Conservation (phyloP, 345 rosid species). For the Aethionema arabicum region DNA sequence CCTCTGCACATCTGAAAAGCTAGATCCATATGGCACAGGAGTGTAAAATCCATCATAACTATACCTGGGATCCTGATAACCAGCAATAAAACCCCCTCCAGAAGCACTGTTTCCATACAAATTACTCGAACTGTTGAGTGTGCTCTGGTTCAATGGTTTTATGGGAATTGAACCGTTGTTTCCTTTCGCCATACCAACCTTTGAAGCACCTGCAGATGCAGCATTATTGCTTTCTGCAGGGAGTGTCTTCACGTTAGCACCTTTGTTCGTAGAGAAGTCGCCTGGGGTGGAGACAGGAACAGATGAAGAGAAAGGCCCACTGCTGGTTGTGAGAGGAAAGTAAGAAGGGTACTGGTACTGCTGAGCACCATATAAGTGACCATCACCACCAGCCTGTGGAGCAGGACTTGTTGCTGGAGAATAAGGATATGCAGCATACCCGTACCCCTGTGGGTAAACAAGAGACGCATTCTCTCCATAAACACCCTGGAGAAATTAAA, state of each 20-base stretch:
- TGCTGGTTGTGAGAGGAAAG: constrained; percentile 50
- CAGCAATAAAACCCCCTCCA: constrained; percentile 45
- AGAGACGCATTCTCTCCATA: constrained; percentile 44
- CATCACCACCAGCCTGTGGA: constrained; percentile 69
- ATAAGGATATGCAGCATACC: constrained; percentile 64
- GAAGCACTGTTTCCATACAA: constrained; percentile 49
- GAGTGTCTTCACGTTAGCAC: constrained; percentile 47
- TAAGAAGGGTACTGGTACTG: constrained; percentile 75
- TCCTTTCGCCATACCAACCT: constrained; percentile 41
- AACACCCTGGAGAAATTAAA: constrained; percentile 44
- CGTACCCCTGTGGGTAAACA: constrained; percentile 60
- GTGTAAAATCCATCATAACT: constrained; percentile 50
- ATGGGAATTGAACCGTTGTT: constrained; percentile 46
- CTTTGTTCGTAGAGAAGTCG: constrained; percentile 37
- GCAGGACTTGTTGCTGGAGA: constrained; percentile 67
- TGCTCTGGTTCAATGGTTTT: constrained; percentile 47
- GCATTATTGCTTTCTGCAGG: constrained; percentile 46
- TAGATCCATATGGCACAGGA: constrained; percentile 45
- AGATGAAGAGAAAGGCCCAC: constrained; percentile 46
- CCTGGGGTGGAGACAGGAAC: constrained; percentile 41
- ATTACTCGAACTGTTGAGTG: constrained; percentile 41
- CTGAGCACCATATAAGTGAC: constrained; percentile 67
- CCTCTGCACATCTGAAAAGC: constrained; percentile 51
- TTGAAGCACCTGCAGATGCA: constrained; percentile 40
- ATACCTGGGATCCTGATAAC: constrained; percentile 55